A percentile compares a stretch with the other conserved stretches of the same genome.
Evolutionary conservation across 2,329 filamentous ascomycete species (phyloP).

Genomic region (Fusarium setosum): DNA sequence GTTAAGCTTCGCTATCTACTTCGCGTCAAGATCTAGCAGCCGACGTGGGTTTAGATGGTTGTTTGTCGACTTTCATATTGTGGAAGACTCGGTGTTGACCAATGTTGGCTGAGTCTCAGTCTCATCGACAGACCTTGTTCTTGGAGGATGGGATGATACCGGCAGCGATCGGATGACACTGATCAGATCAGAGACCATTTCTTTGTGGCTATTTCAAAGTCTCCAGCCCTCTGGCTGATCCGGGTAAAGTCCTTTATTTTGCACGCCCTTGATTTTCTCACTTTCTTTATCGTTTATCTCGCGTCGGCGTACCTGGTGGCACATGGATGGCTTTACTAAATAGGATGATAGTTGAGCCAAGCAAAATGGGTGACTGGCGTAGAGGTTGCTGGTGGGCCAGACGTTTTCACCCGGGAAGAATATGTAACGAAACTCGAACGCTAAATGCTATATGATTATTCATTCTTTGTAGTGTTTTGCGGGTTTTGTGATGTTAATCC

Average conservation of each 20-base stretch:
- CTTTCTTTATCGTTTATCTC: background rate
- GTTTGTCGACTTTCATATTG: background rate
- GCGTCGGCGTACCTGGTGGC: constrained; percentile 1
- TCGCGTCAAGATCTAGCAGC: constrained; percentile 63
- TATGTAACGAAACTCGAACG: no score
- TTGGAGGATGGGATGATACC: no score
- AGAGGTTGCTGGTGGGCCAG: background rate
- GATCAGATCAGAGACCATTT: no score
- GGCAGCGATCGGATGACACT: no score
- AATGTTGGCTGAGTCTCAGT: background rate
- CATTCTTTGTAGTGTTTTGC: no score
- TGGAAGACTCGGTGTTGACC: background rate
- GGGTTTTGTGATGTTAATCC: no score
- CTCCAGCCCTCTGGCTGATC: no score
- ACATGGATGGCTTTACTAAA: background rate
- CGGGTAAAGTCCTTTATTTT: background rate
- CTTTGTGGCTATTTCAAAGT: no score
- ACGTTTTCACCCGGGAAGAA: no score
- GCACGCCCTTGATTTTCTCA: background rate
- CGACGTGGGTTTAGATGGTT: background rate
- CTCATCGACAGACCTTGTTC: no score
- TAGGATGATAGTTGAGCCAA: background rate
- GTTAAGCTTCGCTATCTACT: constrained; percentile 78
- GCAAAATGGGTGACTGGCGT: background rate
- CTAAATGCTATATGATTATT: no score